Conservation (phyloP, 306 rosid genomes). For the Dalbergia oliveri region DNA sequence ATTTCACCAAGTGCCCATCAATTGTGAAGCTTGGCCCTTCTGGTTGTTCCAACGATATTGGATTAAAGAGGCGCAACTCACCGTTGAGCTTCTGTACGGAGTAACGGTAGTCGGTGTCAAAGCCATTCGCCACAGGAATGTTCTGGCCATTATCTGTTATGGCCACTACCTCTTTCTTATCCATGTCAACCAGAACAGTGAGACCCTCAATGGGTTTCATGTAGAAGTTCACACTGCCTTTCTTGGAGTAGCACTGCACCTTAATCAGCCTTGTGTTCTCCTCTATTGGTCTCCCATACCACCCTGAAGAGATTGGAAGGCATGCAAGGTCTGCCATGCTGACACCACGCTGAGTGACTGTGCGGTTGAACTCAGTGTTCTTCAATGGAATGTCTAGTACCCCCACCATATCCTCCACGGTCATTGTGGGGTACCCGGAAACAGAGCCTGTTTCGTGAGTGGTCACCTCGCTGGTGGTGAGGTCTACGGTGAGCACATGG, state of each 20-base stretch:
- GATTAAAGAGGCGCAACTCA: conserved; percentile 59
- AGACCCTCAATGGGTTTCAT: conserved; percentile 94
- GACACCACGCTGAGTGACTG: conserved; percentile 68
- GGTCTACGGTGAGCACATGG: conserved; percentile 60
- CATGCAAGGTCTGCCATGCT: conserved; percentile 68
- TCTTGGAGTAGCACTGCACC: conserved; percentile 76
- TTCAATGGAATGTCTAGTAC: conserved; percentile 59
- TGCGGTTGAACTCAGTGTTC: conserved; percentile 63
- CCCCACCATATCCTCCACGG: conserved; percentile 65
- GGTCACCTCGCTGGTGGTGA: conserved; percentile 50
- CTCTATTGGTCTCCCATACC: conserved; percentile 73
- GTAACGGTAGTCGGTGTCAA: conserved; percentile 81
- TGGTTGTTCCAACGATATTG: conserved; percentile 89
- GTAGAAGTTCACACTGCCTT: conserved; percentile 87
- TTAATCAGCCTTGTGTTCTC: conserved; percentile 72
- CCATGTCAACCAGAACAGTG: conserved; percentile 74
- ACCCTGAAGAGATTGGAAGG: conserved; percentile 78
- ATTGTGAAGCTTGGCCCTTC: conserved; percentile 80
- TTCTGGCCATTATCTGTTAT: conserved; percentile 66
- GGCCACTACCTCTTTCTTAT: conserved; percentile 59
- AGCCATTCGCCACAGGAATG: conserved; percentile 73
- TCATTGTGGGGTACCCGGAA: conserved; percentile 76
- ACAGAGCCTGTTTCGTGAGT: conserved; percentile 22
- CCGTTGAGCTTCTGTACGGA: conserved; percentile 59
- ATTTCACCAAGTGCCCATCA: conserved; percentile 72